Conservation (phyloP, 306 rosid genomes). For the Cicer pinnatifidum region DNA sequence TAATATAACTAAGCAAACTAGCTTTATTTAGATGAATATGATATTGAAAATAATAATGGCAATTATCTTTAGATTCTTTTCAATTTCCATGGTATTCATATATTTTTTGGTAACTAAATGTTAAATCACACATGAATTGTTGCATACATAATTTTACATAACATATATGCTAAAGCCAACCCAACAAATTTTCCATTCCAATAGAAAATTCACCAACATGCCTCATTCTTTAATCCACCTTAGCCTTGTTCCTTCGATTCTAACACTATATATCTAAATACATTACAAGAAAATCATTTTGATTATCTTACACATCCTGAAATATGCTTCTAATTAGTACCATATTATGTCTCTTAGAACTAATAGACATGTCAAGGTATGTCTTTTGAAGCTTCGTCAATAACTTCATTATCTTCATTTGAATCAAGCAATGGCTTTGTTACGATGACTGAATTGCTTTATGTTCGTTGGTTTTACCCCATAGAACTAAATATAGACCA, state of each 20-base stretch:
- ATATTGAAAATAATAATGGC: too few relatives aligned
- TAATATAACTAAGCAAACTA: too few relatives aligned
- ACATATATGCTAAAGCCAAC: neutral
- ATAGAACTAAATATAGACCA: conserved; percentile 68
- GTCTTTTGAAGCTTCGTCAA: conserved; percentile 42
- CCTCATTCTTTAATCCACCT: neutral
- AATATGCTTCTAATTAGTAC: neutral
- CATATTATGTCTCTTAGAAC: conserved; percentile 30
- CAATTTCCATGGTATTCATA: neutral
- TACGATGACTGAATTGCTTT: conserved; percentile 37
- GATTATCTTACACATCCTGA: conserved; percentile 14
- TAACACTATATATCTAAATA: conserved; percentile 28
- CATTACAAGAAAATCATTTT: neutral
- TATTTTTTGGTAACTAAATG: neutral
- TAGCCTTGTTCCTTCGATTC: neutral
- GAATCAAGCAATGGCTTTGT: conserved; percentile 56
- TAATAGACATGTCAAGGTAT: conserved; percentile 49
- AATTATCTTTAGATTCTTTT: neutral
- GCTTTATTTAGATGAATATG: too few relatives aligned
- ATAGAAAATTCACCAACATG: neutral
- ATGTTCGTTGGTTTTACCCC: conserved; percentile 64
- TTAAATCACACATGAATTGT: neutral
- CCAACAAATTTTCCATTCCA: neutral
- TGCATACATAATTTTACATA: neutral
- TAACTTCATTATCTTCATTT: conserved; percentile 43